Percentiles rank a stretch among this genome's conserved stretches.
Evolutionary conservation across 2,329 filamentous ascomycete genomes (phyloP).

Genomic region (Arthrocladium fulminans): DNA sequence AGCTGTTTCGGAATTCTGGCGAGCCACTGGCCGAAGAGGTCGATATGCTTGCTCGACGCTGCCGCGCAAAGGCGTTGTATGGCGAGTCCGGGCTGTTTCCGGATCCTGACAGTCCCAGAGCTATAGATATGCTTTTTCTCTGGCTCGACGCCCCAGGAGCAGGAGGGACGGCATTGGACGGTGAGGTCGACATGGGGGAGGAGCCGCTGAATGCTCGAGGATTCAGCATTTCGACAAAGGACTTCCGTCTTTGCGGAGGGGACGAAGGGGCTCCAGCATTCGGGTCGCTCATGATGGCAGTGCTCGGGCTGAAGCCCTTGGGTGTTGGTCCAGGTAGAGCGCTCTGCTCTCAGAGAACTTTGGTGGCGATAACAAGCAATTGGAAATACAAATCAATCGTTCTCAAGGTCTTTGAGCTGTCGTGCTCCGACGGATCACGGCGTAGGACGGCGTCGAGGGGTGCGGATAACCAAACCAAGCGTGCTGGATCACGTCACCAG

Average conservation of each 20-base stretch:
- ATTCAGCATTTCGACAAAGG: conserved; percentile 36
- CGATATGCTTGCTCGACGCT: conserved; percentile 59
- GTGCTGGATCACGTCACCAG: not conserved
- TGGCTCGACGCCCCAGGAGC: conserved; percentile 40
- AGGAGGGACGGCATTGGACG: conserved; percentile 41
- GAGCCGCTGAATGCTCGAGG: conserved; percentile 44
- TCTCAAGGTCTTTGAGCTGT: not conserved
- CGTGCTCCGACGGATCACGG: too few relatives aligned
- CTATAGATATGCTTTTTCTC: conserved; percentile 61
- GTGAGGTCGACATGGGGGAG: conserved; percentile 33
- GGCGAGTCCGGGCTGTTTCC: conserved; percentile 45
- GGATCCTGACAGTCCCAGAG: conserved; percentile 60
- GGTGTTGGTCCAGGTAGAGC: too few relatives aligned
- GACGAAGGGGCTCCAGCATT: conserved; percentile 27
- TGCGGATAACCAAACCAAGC: not conserved
- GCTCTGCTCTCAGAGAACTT: too few relatives aligned
- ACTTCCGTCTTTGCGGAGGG: conserved; percentile 37
- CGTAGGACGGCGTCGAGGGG: not conserved
- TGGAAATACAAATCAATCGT: too few relatives aligned
- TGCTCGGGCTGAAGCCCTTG: conserved; percentile 3
- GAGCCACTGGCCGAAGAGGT: conserved; percentile 45
- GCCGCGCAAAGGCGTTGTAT: conserved; percentile 42
- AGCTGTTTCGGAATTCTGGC: conserved; percentile 27
- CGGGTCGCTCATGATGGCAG: conserved; percentile 36
- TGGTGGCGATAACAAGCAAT: too few relatives aligned